Evolutionary conservation across 2,329 filamentous ascomycete genomes (phyloP).

Genomic region (Endoconidiophora laricicola): DNA sequence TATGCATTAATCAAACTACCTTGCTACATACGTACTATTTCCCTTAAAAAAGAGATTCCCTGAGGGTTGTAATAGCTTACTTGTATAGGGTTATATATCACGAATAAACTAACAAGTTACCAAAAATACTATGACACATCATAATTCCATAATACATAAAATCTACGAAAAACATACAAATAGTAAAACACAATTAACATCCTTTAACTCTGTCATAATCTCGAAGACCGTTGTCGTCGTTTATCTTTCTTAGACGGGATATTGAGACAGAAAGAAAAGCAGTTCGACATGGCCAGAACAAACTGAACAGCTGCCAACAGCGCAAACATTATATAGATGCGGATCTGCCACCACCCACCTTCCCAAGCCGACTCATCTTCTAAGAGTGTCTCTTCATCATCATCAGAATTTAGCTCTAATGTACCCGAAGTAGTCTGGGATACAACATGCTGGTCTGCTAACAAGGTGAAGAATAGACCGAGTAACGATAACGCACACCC

Average conservation of each 20-base stretch:
- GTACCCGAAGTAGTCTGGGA: neutral
- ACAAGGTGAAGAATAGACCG: conserved; percentile 1
- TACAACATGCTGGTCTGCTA: conserved; percentile 1
- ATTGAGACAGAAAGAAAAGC: conserved; percentile 2
- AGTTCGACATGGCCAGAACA: conserved; percentile 3
- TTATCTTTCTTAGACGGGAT: neutral
- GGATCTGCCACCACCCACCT: neutral
- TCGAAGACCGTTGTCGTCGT: too few species aligned
- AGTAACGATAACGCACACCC: neutral
- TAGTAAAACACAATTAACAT: too few species aligned
- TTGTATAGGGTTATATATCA: too few species aligned
- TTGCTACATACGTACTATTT: too few species aligned
- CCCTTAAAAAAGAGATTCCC: too few species aligned
- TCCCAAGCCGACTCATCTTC: conserved; percentile 1
- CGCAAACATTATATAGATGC: conserved; percentile 1
- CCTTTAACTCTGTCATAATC: too few species aligned
- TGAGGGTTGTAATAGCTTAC: too few species aligned
- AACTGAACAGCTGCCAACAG: conserved; percentile 3
- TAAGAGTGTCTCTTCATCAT: neutral
- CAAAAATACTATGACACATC: too few species aligned
- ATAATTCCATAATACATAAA: too few species aligned
- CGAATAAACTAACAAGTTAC: too few species aligned
- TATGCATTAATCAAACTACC: too few species aligned
- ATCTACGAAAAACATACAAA: too few species aligned
- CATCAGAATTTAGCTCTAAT: neutral